Conservation (phyloP, 352 stramenopile species). For the Phytophthora hibernalis region DNA sequence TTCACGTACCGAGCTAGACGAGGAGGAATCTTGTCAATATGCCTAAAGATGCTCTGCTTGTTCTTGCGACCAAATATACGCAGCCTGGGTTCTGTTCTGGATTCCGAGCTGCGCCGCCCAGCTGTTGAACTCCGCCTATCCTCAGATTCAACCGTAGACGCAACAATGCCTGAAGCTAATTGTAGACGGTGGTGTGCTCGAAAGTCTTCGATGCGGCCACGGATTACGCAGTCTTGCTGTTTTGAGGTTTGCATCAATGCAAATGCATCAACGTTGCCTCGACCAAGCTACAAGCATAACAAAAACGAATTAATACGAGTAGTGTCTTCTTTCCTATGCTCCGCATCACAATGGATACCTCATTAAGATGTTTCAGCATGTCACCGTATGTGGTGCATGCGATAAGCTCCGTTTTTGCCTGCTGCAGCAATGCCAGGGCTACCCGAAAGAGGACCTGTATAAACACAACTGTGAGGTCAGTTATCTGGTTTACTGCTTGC, state of each 20-base stretch:
- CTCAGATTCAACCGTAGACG: slow-evolving; percentile 65
- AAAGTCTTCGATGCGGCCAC: slow-evolving; percentile 83
- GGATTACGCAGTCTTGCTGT: slow-evolving; percentile 74
- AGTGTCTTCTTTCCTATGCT: neutral
- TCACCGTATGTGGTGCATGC: slow-evolving; percentile 76
- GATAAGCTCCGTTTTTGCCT: slow-evolving; percentile 65
- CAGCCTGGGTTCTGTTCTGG: slow-evolving; percentile 56
- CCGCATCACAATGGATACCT: slow-evolving; percentile 40
- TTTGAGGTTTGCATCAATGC: slow-evolving; percentile 59
- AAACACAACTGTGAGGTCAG: slow-evolving; percentile 9
- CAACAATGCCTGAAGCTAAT: slow-evolving; percentile 78
- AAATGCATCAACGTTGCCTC: slow-evolving; percentile 51
- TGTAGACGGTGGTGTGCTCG: slow-evolving; percentile 84
- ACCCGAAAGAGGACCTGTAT: slow-evolving; percentile 79
- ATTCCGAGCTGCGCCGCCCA: slow-evolving; percentile 47
- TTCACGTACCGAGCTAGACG: slow-evolving; percentile 52
- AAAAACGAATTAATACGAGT: neutral
- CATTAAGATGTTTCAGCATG: slow-evolving; percentile 83
- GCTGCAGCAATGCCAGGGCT: slow-evolving; percentile 75
- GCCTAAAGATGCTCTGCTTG: slow-evolving; percentile 65
- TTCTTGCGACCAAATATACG: slow-evolving; percentile 70
- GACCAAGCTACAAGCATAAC: slow-evolving; percentile 57
- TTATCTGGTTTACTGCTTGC: neutral
- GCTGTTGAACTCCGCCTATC: slow-evolving; percentile 40
- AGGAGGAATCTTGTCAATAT: slow-evolving; percentile 59